Evolutionary conservation across 305 asterid genomes (phyloP).

Genomic region (Fraxinus velutina): DNA sequence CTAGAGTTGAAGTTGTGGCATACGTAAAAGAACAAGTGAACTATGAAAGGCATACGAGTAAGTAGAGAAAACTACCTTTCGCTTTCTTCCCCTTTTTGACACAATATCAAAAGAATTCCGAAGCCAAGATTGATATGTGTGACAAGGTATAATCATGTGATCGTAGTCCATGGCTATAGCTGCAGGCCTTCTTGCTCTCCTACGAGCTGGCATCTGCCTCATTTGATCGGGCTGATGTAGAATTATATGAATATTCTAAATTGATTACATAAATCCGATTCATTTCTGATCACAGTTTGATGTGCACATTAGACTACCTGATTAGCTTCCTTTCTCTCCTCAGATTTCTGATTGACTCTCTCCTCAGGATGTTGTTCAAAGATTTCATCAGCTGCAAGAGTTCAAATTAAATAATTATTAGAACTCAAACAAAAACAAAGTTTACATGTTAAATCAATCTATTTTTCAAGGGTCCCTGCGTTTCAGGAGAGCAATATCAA

Average conservation of each 20-base stretch:
- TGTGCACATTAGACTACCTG: conserved; percentile 45
- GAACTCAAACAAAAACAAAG: neutral
- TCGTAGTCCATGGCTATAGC: conserved; percentile 54
- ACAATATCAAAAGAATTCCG: conserved; percentile 51
- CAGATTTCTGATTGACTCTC: conserved; percentile 40
- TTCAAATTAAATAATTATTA: neutral
- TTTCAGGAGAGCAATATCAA: neutral
- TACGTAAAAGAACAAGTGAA: conserved; percentile 4
- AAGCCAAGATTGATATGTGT: conserved; percentile 80
- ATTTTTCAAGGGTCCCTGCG: conserved; percentile 9
- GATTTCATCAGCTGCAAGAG: conserved; percentile 63
- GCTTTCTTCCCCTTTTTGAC: conserved; percentile 52
- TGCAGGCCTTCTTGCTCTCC: conserved; percentile 46
- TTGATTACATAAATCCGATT: neutral
- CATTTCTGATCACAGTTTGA: conserved; percentile 10
- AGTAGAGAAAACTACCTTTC: conserved; percentile 39
- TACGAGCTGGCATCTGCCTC: conserved; percentile 40
- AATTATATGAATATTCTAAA: conserved; percentile 19
- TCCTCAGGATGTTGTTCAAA: conserved; percentile 50
- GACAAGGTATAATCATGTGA: conserved; percentile 72
- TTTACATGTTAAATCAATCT: neutral
- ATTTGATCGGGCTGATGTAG: conserved; percentile 35
- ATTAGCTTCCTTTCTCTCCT: conserved; percentile 41
- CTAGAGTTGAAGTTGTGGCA: neutral
- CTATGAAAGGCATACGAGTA: conserved; percentile 15